A percentile compares a stretch with the other conserved stretches of the same genome.
These are phyloP conservation scores for Penicillium sp. DNA, from an alignment of 2,329 filamentous ascomycete genomes.

Conservation along the genomic window DNA sequence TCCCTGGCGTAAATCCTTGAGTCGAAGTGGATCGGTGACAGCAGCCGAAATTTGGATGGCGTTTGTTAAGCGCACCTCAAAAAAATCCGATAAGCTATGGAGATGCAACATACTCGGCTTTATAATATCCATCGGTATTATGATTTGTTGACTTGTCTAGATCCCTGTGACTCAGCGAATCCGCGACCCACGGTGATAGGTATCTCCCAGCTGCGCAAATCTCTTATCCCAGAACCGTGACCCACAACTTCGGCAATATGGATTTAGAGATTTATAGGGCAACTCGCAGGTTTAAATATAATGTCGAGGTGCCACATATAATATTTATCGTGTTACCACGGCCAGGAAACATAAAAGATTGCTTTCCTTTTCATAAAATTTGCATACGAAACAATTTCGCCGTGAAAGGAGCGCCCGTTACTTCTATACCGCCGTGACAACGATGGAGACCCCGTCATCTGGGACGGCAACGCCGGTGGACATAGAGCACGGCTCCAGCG, in stretches of 20 bases:
- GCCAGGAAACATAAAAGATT: not conserved
- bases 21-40: too few relatives aligned
- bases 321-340: not conserved
- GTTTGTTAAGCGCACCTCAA: too few relatives aligned
- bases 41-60: too few relatives aligned
- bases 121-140: not conserved
- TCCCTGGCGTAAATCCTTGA: too few relatives aligned
- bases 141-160: not conserved
- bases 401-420: not conserved
- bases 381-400: too few relatives aligned
- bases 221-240: not conserved
- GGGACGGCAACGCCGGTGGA: slow-evolving; percentile 30
- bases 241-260: slow-evolving; percentile 23
- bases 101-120: not conserved
- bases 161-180: not conserved
- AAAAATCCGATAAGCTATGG: not conserved
- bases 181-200: not conserved
- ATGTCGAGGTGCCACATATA: slow-evolving; percentile 3
- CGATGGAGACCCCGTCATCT: slow-evolving; percentile 35
- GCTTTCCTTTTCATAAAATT: not conserved
- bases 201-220: not conserved
- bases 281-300: slow-evolving; percentile 12
- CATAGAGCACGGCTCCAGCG: slow-evolving; percentile 24
- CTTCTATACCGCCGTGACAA: not conserved
- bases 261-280: slow-evolving; percentile 17